A percentile compares a stretch with the other conserved stretches of the same genome.
phyloP scores from a whole-genome alignment of 2,329 filamentous ascomycete species.

The Penicillium sp. region DNA sequence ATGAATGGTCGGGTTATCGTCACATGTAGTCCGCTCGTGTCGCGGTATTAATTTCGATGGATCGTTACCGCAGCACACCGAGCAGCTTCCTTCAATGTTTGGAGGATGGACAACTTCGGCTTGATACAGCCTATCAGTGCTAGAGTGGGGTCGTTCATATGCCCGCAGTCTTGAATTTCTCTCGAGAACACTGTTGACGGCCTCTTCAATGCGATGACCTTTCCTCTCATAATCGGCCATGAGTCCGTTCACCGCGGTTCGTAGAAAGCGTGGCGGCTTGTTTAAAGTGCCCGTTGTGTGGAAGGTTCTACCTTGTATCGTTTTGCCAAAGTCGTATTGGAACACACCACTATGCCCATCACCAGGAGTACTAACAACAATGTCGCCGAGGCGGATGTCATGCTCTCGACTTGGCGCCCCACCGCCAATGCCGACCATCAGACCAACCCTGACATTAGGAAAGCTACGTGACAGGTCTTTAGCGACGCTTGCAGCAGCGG shows the following conservation, averaged over 20 bases:
- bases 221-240: slow-evolving; percentile 15
- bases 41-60: background rate
- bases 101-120: background rate
- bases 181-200: slow-evolving; percentile 1
- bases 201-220: slow-evolving; percentile 10
- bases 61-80: background rate
- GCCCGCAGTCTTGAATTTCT: slow-evolving; percentile 6
- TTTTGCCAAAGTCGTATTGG: slow-evolving; percentile 34
- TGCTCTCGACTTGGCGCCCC: slow-evolving; percentile 28
- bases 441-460: slow-evolving; percentile 26
- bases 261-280: slow-evolving; percentile 1
- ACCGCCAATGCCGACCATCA: slow-evolving; percentile 52
- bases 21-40: background rate
- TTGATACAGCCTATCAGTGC: slow-evolving; percentile 15
- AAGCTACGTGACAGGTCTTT: slow-evolving; percentile 23
- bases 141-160: slow-evolving; percentile 4
- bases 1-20: background rate
- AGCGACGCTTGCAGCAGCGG: slow-evolving; percentile 19
- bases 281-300: background rate
- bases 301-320: slow-evolving; percentile 3
- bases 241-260: slow-evolving; percentile 18
- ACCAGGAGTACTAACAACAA: slow-evolving; percentile 30
- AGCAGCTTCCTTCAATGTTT: background rate
- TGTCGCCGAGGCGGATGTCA: slow-evolving; percentile 39
- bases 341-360: slow-evolving; percentile 28